Evolutionary conservation across 345 rosid genomes (phyloP), one percentile per base, ranked within the genome.

Genomic region (Dovyalis caffra): DNA sequence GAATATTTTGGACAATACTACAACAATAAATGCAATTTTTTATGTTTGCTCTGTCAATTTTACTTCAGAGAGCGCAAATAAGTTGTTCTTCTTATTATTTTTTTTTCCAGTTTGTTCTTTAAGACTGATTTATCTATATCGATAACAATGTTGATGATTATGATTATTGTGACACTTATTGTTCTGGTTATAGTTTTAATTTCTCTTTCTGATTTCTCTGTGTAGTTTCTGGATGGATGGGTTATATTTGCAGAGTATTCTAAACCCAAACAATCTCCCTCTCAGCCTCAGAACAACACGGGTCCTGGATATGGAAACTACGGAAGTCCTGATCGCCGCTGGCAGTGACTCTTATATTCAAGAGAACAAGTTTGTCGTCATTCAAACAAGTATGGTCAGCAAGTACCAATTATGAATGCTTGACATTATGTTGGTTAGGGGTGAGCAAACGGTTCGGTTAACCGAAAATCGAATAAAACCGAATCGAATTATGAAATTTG

Each of bases 171-270:
- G 66, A 63, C 31, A 16, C 34, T 26, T 20, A 6, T 1, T 63
- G n/a, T 16, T 16, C 25, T 28, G 4, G 21, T 31, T 40, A 0
- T 26, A 26, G 3, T 28, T 69, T 8, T 5, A 16, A 18, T 8
- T 33, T 73, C 33, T 37, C 5, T 35, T 43, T 63, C 3, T 14
- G 10, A 3, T 60, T 5, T 49, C 53, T 64, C 45, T 78, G 15
- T 74, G 82, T 57, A 90, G 94, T 90, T 84, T 78, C 86, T 90
- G 74, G 94, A 90, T n/a, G 94, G 91, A 11, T 88, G 94, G 94
- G 94, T 90, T 76, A 90, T 90, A 84, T 90, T 90, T 67, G 94
- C 94, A 2, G 94, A 90, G 81, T 90, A 88, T 77, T 89, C 91
- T 40, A 85, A 86, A 83, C 87, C 89, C 35, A 83, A 85, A 76